Evolutionary conservation across 768 basidiomycete species (phyloP).

Genomic region (Asterophora parasitica): DNA sequence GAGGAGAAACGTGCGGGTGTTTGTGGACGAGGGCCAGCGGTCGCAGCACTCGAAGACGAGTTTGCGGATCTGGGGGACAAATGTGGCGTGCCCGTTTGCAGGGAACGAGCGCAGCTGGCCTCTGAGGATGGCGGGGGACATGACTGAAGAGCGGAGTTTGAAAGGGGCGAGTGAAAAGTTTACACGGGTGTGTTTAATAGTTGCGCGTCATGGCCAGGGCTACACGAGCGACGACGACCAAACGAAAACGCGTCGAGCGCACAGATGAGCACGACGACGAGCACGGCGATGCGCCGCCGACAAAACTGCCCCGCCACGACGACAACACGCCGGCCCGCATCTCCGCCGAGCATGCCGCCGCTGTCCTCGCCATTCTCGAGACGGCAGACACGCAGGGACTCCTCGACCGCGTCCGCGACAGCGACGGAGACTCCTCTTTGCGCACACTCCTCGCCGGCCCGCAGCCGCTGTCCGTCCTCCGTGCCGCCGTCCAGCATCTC

Average conservation of each 20-base stretch:
- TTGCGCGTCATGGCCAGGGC: slow-evolving; percentile 64
- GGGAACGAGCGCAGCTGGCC: slow-evolving; percentile 51
- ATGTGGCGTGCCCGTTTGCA: slow-evolving; percentile 70
- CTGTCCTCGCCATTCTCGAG: slow-evolving; percentile 57
- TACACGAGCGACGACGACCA: slow-evolving; percentile 55
- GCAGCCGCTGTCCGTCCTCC: slow-evolving; percentile 51
- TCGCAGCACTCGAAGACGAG: slow-evolving; percentile 89
- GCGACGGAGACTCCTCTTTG: slow-evolving; percentile 44
- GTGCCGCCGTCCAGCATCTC: slow-evolving; percentile 63
- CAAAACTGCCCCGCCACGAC: slow-evolving; percentile 41
- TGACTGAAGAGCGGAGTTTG: slow-evolving; percentile 24
- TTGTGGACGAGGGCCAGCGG: slow-evolving; percentile 70
- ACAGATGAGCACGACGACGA: too few relatives aligned
- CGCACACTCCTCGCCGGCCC: slow-evolving; percentile 50
- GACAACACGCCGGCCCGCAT: not conserved
- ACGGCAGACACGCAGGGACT: slow-evolving; percentile 70
- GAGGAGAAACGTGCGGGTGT: slow-evolving; percentile 64
- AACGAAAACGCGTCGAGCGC: slow-evolving; percentile 66
- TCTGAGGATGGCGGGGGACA: slow-evolving; percentile 32
- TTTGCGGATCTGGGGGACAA: slow-evolving; percentile 76
- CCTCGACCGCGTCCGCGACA: slow-evolving; percentile 74
- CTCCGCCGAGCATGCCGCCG: slow-evolving; percentile 35
- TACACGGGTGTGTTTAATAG: too few relatives aligned
- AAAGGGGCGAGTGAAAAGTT: slow-evolving; percentile 13
- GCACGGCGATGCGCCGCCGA: slow-evolving; percentile 37